phyloP scores from a whole-genome alignment of 306 rosid genomes.

The Boehmeria nivea region DNA sequence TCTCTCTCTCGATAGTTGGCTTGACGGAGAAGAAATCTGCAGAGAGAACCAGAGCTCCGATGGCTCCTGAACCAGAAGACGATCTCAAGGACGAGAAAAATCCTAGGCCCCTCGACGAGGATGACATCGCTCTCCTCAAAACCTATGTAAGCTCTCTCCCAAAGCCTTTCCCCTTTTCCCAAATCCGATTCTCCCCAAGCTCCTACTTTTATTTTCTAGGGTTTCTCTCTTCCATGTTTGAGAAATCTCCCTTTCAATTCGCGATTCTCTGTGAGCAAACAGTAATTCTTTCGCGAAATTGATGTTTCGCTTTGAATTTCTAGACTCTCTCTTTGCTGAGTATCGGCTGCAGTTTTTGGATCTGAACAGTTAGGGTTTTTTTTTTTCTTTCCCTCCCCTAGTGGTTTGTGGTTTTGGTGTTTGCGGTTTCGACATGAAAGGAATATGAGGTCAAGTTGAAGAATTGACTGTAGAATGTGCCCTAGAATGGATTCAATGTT shows the following conservation, averaged over 20 bases:
- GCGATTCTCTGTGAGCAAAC: background rate
- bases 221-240: background rate
- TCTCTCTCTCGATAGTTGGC: conserved; percentile 6
- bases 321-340: background rate
- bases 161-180: conserved; percentile 32
- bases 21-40: conserved; percentile 10
- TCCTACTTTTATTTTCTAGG: background rate
- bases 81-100: conserved; percentile 98
- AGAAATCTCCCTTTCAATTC: background rate
- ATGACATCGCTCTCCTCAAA: conserved; percentile 90
- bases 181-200: background rate
- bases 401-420: background rate
- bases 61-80: conserved; percentile 82
- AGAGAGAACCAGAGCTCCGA: conserved; percentile 16
- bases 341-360: background rate
- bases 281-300: background rate
- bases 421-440: background rate
- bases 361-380: conserved; percentile 7
- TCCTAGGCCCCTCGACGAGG: conserved; percentile 94
- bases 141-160: conserved; percentile 49
- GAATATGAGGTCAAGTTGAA: background rate
- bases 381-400: too few species aligned
- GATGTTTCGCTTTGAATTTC: background rate
- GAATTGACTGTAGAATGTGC: background rate
- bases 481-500: background rate